Base-by-base conservation (phyloP, 2,329 filamentous ascomycete genomes). In the Fonsecaea nubica region DNA sequence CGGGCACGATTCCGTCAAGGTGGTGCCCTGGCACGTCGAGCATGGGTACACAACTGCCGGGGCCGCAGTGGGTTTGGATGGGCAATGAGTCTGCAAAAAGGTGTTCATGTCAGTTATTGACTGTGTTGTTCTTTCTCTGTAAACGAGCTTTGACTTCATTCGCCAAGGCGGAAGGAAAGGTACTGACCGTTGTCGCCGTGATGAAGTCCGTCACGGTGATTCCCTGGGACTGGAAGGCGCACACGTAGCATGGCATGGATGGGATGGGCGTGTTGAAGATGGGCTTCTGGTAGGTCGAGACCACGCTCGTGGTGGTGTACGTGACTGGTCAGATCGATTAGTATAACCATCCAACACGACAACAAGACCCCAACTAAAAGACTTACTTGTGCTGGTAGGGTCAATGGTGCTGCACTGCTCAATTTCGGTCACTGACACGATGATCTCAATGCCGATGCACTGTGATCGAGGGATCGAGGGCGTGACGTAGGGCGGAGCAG, bases 331-430 rank as follows among this genome's bases (percentile, higher is more conserved):
- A 55, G 9, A 18, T 55, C 2, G 13, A 10, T 55, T 32, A 32
- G 30, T 32, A 32, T 6, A 32, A 6, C 30, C 30, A 6, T 32
- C 30, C 30, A 32, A 32, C 30, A 32, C 30, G 30, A 32, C 30
- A 6, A 32, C 4, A 32, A 32, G 30, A 32, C 30, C 30, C 30
- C 30, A 32, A 4, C 2, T 32, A 4, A 6, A 4, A 6, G 6
- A 32, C 30, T 9, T 55, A 55, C 53, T 15, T 55, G 53, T 55
- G 32, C 15, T 38, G 30, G 53, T 55, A 35, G 53, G 8, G 35
- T 55, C 53, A 55, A 50, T 50, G 45, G 53, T 55, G 30, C 53
- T 55, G 30, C 35, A 55, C 8, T 55, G 53, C 30, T 55, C 53
- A 18, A 55, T 36, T 36, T 55, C 53, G 7, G 53, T 55, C 53